Evolutionary conservation across 805 yeast genomes (phyloP), one percentile per base, ranked within the genome.

Genomic region (Yarrowia deformans): DNA sequence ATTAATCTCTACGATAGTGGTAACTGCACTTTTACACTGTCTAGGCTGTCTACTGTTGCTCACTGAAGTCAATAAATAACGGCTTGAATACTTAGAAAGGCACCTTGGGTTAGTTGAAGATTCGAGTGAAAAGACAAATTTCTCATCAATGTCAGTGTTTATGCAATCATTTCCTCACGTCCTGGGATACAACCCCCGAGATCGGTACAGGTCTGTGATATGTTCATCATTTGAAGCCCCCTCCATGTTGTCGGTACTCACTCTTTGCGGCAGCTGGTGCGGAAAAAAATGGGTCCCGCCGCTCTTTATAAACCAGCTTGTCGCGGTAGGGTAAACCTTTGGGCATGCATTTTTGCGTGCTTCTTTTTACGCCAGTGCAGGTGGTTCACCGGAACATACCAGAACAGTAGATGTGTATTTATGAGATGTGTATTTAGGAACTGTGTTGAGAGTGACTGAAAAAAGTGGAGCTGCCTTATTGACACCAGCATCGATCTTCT

Each of bases 201-300:
- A 60, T 60, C 66, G 66, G 66, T 60, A 60, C 66, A 60, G 66
- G 66, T 60, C 66, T 60, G 66, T 60, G 66, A 60, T 60, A 60
- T 39, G 52, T 45, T 60, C 66, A 60, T 60, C 66, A 29, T 60
- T 43, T 60, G 40, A 60, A 60, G 32, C 32, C 43, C 52, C 8
- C 18, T 5, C 34, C 46, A 37, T 23, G 45, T 42, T 9, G 23
- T 56, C 35, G 64, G 19, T 60, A 60, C 66, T 60, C 66, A 60
- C 66, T 60, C 34, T 43, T 32, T 19, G 18, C 16, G 23, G 49
- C 42, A 14, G 52, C 29, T 45, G 66, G 7, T 43, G 66, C n/a
- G 32, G 42, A 52, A 43, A 60, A 45, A 60, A 60, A 32, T 42
- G 42, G 37, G 32, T 32, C 10, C 14, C 8, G 13, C 19, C 12